Base-by-base conservation (phyloP, 2,329 filamentous ascomycete species). In the Colletotrichum theobromicola region DNA sequence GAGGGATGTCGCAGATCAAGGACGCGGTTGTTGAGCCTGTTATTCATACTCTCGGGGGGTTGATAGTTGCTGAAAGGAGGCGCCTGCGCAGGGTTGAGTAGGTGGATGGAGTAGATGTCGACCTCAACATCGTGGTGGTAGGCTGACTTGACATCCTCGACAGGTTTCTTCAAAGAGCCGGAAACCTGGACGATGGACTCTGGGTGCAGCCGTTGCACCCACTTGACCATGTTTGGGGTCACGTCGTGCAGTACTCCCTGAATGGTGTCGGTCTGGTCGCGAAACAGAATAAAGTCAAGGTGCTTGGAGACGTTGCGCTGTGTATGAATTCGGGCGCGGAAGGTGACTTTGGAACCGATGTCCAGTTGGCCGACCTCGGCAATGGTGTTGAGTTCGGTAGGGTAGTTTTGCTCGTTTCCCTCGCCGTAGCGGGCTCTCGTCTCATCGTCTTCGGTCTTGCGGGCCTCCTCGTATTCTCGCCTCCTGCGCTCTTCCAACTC, bases 1-100 rank as follows among this genome's bases (percentile, higher is more conserved):
- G 94, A 91, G 1, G 94, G 93, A n/a, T 96, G 96, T 63, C 96
- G 91, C 66, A 98, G 87, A 84, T 96, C 96, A 60, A 98, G 90
- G 74, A 98, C 91, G 66, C 96, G 93, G 6, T 80, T 83, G 53
- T 76, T 76, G 9, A 77, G 42, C 18, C 76, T 67, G 7, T 75
- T 83, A 79, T 62, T 80, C 78, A 68, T 85, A 79, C 72, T 82
- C 34, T 80, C 81, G 1, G 77, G 77, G 5, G 77, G 70, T 12
- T 62, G 26, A 79, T 90, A 90, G 72, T 89, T 88, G 78, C 85
- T 89, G 70, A 90, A 87, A 4, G 88, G 84, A 0, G 88, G 81
- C 57, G 87, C 85, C n/a, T 86, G 81, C 0, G 89, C 86, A 0
- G 85, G 80, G n/a, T 88, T 88, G 60, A 91, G 82, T 4, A 91